Base-by-base conservation (phyloP, 768 basidiomycete genomes). In the Rhodotorula diobovata region DNA sequence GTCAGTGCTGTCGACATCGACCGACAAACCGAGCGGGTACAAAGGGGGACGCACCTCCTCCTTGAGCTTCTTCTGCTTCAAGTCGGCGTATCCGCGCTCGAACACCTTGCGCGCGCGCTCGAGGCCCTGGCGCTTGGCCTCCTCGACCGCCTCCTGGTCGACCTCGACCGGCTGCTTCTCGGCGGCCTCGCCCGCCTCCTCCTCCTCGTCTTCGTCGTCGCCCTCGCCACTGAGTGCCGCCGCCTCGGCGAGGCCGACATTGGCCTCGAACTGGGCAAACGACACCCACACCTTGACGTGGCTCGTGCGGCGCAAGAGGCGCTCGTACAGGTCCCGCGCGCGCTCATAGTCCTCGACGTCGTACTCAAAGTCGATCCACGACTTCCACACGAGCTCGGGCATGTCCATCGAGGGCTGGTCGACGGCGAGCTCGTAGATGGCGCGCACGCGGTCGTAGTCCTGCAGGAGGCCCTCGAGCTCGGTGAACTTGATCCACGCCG, bases 271-370 rank as follows among this genome's bases (percentile, higher is more conserved):
- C 76, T 89, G 84, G 0, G 95, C 95, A 80, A 89, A 98, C 63
- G 93, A 88, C 66, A 96, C 91, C 93, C 93, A 98, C 30, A 95
- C 93, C 81, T 97, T 97, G 81, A 93, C 90, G 79, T 98, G 94
- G 8, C 91, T 91, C 73, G 92, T 95, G 60, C 90, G 83, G 43
- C 86, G 82, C 59, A 96, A 84, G 30, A 97, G 85, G 30, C 93
- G 86, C 81, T 97, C 94, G 79, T 96, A 97, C 51, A 98, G 79
- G 12, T 84, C 84, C n/a, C 95, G 84, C 3, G 90, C 89, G 25
- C 86, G 85, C 67, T 90, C 90, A 51, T 92, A 87, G 74, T 97
- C 93, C 76, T 93, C 93, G 80, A 96, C 93, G 70, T 91, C 90
- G 67, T 89, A 87, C 81, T 98, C 95, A 76, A 96, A 96, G 80